phyloP scores from a whole-genome alignment of 1,284 basidiomycete species.

The Ustilago hordei region DNA sequence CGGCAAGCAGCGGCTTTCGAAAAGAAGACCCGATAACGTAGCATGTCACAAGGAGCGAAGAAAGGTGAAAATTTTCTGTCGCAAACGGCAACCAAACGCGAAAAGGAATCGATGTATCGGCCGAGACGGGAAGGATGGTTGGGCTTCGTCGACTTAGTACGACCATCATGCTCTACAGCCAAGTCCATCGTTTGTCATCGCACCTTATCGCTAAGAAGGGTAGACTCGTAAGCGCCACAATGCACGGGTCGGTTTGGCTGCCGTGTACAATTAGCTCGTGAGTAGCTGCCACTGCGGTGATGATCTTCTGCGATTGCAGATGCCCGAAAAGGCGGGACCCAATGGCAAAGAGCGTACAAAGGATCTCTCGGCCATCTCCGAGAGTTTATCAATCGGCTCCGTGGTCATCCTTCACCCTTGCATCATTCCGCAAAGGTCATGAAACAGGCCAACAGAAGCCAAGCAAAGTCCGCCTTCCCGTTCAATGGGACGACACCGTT shows the following conservation, averaged over 20 bases:
- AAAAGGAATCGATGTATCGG: not conserved
- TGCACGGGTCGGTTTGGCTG: not conserved
- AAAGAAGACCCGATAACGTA: not conserved
- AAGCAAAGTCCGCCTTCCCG: slow-evolving; percentile 20
- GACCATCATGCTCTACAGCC: not conserved
- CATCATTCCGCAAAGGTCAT: not conserved
- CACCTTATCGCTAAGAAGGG: not conserved
- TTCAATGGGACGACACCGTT: not conserved
- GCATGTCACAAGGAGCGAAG: not conserved
- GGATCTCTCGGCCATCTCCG: slow-evolving; percentile 40
- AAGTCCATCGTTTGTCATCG: not conserved
- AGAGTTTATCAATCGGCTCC: slow-evolving; percentile 23
- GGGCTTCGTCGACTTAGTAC: not conserved
- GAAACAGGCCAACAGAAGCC: not conserved
- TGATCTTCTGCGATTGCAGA: slow-evolving; percentile 1
- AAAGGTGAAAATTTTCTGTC: not conserved
- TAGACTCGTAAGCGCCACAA: not conserved
- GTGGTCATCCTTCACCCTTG: not conserved
- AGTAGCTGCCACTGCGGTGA: slow-evolving; percentile 1
- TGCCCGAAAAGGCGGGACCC: slow-evolving; percentile 14
- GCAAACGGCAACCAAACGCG: not conserved
- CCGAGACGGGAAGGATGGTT: not conserved
- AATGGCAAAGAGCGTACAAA: slow-evolving; percentile 6
- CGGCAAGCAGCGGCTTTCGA: not conserved
- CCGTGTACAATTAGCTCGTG: not conserved